Conservation (phyloP, 2,329 filamentous ascomycete genomes). For the Trichoderma atroviride region DNA sequence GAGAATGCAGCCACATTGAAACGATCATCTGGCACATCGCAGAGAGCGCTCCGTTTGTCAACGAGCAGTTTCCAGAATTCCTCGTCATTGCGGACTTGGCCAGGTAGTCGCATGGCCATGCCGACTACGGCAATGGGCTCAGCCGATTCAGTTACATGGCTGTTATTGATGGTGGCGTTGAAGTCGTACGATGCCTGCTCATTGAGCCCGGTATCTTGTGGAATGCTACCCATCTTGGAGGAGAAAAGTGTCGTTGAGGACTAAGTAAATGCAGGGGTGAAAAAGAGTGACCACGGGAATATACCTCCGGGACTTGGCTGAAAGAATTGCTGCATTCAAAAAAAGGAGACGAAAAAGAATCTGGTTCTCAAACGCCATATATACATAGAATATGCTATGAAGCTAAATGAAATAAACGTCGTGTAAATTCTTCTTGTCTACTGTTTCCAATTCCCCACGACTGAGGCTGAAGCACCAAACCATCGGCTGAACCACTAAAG, state of each 20-base stretch:
- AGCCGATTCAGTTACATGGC: not conserved
- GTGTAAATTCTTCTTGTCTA: not conserved
- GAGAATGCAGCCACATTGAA: slow-evolving; percentile 29
- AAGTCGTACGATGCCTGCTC: not conserved
- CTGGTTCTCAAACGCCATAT: not conserved
- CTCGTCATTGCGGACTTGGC: slow-evolving; percentile 40
- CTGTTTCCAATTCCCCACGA: not conserved
- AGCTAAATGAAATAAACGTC: not conserved
- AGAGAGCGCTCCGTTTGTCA: slow-evolving; percentile 24
- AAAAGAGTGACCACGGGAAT: not conserved
- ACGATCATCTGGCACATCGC: slow-evolving; percentile 26
- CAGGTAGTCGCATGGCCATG: slow-evolving; percentile 46
- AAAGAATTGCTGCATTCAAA: not conserved
- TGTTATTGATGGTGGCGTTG: not conserved
- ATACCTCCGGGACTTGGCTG: not conserved
- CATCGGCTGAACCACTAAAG: not conserved
- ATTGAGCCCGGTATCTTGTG: not conserved
- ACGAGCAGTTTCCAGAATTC: slow-evolving; percentile 46
- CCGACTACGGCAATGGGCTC: slow-evolving; percentile 46
- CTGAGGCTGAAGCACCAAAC: not conserved
- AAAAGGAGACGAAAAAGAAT: not conserved
- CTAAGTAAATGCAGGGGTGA: not conserved
- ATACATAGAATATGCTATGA: not conserved
- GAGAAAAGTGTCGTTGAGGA: not conserved
- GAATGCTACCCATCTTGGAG: not conserved